Base-by-base conservation (phyloP, 768 basidiomycete genomes). In the Tylopilus plumbeoviolaceoides region DNA sequence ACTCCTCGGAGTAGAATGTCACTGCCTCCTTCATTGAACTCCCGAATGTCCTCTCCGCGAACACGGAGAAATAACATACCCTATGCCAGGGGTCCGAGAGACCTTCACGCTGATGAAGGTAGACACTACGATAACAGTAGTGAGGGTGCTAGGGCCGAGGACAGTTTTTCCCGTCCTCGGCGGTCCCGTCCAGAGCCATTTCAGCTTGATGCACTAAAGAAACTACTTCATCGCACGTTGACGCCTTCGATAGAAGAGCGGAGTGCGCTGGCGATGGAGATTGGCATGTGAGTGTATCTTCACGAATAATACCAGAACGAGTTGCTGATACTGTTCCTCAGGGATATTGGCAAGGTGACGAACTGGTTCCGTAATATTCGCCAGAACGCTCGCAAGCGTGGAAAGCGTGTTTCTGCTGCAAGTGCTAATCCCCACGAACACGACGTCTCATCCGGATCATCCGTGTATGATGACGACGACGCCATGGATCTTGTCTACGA, bases 351-450 rank as follows among this genome's bases (percentile, higher is more conserved):
- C 58, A 89, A 89, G 70, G 88, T 91, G 48, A 89, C 89, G 17
- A 91, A 91, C 66, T 91, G 89, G 89, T 91, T 91, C 76, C 78
- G 89, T 33, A 91, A 91, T 64, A 76, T 91, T 52, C 80, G 89
- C 35, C 89, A 91, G 71, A 87, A 86, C 17, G 78, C 88, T n/a
- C 73, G 88, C 40, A 89, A 84, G 69, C 82, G 88, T 21, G 78
- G 80, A 51, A 82, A 77, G 70, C 80, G 72, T 57, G 44, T 31
- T 23, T 51, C 61, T 30, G 15, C 78, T 73, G 55, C 75, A 75
- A 47, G 73, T 42, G 44, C 60, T 57, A 47, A 69, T 47, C 48
- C 46, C 21, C 64, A 62, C n/a, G 85, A 84, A 21, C 82, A 80
- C 31, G 70, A 77, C 47, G 72, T 66, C n/a, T 76, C 75, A 1